Conservation (phyloP, 192 early-diverging fungal species). For the Backusella psychrophila region DNA sequence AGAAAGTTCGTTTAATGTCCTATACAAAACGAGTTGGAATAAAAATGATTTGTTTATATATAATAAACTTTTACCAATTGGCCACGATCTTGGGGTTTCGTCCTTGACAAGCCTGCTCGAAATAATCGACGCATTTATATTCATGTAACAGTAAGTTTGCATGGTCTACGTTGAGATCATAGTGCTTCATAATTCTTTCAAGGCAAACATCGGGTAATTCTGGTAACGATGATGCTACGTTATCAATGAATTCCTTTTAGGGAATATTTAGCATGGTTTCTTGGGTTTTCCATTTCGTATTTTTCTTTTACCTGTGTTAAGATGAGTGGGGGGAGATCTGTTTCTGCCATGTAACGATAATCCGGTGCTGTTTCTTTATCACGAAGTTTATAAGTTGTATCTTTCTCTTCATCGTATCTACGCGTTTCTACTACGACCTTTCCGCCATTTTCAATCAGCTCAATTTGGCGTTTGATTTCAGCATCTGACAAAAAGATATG, state of each 20-base stretch:
- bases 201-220: constrained; percentile 71
- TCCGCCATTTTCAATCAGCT: constrained; percentile 49
- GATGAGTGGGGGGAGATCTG: constrained; percentile 61
- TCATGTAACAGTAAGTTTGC: constrained; percentile 68
- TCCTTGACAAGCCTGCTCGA: constrained; percentile 55
- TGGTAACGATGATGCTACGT: constrained; percentile 49
- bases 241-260: constrained; percentile 44
- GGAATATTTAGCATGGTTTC: neutral
- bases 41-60: constrained; percentile 17
- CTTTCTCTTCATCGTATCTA: constrained; percentile 65
- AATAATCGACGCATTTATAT: constrained; percentile 71
- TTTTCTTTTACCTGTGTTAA: constrained; percentile 33
- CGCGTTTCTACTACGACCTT: constrained; percentile 73
- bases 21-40: constrained; percentile 10
- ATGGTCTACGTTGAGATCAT: constrained; percentile 56
- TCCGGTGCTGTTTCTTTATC: constrained; percentile 86
- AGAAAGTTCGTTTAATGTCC: constrained; percentile 61
- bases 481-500: constrained; percentile 45
- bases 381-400: constrained; percentile 65
- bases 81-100: constrained; percentile 39
- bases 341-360: constrained; percentile 90
- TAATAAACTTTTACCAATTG: constrained; percentile 40
- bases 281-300: neutral
- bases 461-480: constrained; percentile 79
- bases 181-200: constrained; percentile 54